A percentile compares a stretch with the other conserved stretches of the same genome.
Evolutionary conservation across 192 early-diverging fungal genomes (phyloP).

Genomic region (Funneliformis mosseae): DNA sequence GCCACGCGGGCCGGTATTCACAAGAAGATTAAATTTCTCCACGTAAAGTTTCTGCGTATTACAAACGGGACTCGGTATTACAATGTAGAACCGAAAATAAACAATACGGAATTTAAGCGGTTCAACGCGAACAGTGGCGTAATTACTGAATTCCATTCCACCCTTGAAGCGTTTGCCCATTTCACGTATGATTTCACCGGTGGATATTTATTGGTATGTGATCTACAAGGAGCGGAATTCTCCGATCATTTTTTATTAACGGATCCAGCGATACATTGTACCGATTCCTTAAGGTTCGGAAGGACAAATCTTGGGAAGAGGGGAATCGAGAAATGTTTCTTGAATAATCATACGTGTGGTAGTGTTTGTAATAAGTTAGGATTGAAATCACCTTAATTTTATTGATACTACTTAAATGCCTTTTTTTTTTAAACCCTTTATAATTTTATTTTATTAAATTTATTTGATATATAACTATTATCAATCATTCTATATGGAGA

Average conservation of each 20-base stretch:
- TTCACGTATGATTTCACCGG: conserved; percentile 20
- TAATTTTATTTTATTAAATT: too few species aligned
- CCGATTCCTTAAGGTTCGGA: conserved; percentile 8
- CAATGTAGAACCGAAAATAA: conserved; percentile 4
- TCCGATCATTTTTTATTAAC: conserved; percentile 9
- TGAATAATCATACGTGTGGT: conserved; percentile 15
- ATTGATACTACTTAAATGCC: too few species aligned
- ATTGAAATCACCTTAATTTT: not conserved
- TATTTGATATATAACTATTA: too few species aligned
- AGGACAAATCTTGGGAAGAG: conserved; percentile 20
- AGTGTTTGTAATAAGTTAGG: conserved; percentile 12
- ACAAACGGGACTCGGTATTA: not conserved
- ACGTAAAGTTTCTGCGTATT: not conserved
- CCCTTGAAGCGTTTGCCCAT: conserved; percentile 23
- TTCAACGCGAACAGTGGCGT: conserved; percentile 26
- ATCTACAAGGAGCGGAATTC: conserved; percentile 24
- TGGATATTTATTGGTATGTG: conserved; percentile 26
- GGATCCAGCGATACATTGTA: conserved; percentile 29
- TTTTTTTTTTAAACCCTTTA: too few species aligned
- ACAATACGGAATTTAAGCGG: not conserved
- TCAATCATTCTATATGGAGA: too few species aligned
- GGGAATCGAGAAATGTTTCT: conserved; percentile 19
- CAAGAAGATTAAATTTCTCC: conserved; percentile 7
- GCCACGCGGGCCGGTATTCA: not conserved
- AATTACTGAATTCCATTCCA: conserved; percentile 1